phyloP scores from a whole-genome alignment of 1,284 basidiomycete species.

The Thelephora terrestris region DNA sequence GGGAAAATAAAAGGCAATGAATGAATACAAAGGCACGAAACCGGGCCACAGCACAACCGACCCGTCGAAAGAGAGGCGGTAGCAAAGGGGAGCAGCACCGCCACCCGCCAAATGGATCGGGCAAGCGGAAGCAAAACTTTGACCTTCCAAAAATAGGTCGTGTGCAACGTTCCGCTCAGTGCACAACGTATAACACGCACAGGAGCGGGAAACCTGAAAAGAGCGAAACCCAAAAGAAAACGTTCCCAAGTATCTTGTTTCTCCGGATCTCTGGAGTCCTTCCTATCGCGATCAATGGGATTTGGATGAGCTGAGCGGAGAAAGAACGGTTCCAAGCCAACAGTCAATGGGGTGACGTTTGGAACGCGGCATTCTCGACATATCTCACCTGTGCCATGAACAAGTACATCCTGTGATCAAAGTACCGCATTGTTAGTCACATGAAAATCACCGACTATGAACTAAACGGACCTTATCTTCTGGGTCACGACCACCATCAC shows the following conservation, averaged over 20 bases:
- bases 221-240: conserved; percentile 90
- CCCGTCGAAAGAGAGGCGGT: neutral
- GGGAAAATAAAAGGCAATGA: no score
- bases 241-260: conserved; percentile 71
- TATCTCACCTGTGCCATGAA: conserved; percentile 48
- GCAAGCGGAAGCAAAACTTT: neutral
- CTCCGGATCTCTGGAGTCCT: conserved; percentile 66
- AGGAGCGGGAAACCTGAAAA: conserved; percentile 89
- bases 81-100: neutral
- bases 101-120: neutral
- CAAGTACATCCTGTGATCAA: conserved; percentile 53
- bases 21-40: neutral
- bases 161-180: conserved; percentile 26
- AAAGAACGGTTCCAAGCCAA: no score
- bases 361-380: neutral
- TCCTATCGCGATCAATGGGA: conserved; percentile 83
- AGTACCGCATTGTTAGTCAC: neutral
- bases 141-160: neutral
- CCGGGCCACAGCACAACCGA: neutral
- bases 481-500: conserved; percentile 95
- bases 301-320: conserved; percentile 67
- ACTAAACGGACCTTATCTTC: conserved; percentile 58
- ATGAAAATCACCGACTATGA: neutral
- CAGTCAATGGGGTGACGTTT: neutral
- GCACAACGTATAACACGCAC: conserved; percentile 77